A percentile compares a stretch with the other conserved stretches of the same genome.
Conservation (phyloP, 768 basidiomycete species). For the Russula sp. region DNA sequence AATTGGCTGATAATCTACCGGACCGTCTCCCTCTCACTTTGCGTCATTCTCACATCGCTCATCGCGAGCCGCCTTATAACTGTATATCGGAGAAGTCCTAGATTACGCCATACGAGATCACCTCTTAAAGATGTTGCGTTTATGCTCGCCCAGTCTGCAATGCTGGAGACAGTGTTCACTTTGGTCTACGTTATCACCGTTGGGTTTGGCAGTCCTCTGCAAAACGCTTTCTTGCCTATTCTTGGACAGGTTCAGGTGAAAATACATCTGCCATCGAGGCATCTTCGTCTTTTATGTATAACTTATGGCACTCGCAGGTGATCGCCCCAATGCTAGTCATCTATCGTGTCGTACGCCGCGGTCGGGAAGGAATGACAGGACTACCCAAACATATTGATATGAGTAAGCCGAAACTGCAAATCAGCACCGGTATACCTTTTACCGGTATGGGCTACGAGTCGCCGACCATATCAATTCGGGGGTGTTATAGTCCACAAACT, state of each 20-base stretch:
- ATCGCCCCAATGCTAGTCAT: constrained; percentile 29
- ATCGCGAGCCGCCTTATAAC: constrained; percentile 22
- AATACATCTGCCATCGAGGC: neutral
- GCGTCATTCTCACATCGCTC: constrained; percentile 23
- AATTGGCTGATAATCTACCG: constrained; percentile 29
- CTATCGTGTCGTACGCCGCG: constrained; percentile 25
- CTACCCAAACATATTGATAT: neutral
- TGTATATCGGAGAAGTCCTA: neutral
- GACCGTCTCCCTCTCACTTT: constrained; percentile 29
- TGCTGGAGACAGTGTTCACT: constrained; percentile 20
- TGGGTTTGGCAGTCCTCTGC: constrained; percentile 25
- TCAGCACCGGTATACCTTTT: neutral
- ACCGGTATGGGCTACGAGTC: neutral
- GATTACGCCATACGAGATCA: constrained; percentile 5
- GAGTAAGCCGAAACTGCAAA: neutral
- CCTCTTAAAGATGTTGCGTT: constrained; percentile 1
- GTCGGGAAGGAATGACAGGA: constrained; percentile 11
- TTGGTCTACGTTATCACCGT: constrained; percentile 28
- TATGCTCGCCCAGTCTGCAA: constrained; percentile 27
- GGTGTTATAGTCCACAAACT: neutral
- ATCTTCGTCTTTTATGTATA: too few relatives aligned
- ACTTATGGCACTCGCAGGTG: constrained; percentile 7
- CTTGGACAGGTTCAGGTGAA: constrained; percentile 29
- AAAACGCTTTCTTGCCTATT: constrained; percentile 27
- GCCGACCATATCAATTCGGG: constrained; percentile 5